Percentiles rank a stretch among this genome's conserved stretches.
phyloP scores from a whole-genome alignment of 768 basidiomycete species.

The Pleurotus tuoliensis region DNA sequence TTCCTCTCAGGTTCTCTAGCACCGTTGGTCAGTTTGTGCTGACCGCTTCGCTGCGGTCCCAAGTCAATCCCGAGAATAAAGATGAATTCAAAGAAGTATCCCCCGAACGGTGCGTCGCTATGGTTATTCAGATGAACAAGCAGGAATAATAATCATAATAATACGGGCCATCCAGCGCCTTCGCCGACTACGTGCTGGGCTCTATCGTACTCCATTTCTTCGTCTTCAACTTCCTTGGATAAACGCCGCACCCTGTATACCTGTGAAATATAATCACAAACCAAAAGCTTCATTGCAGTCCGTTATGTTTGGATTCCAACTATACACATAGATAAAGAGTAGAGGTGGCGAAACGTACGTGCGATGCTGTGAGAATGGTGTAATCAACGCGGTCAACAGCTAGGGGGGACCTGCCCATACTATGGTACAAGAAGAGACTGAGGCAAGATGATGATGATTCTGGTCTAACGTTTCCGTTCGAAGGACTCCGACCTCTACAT shows the following conservation, averaged over 20 bases:
- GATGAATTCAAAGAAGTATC: conserved; percentile 86
- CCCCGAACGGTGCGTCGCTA: conserved; percentile 74
- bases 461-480: conserved; percentile 45
- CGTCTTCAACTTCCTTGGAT: conserved; percentile 98
- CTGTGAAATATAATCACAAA: neutral
- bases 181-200: conserved; percentile 94
- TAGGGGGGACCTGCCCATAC: conserved; percentile 4
- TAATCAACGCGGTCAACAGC: neutral
- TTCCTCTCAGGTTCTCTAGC: conserved; percentile 71
- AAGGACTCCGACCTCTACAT: conserved; percentile 69
- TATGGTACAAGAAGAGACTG: conserved; percentile 8
- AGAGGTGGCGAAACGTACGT: neutral
- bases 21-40: conserved; percentile 97
- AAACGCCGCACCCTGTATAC: conserved; percentile 17
- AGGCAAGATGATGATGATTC: neutral
- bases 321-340: neutral
- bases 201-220: conserved; percentile 97
- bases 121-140: neutral
- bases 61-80: conserved; percentile 85
- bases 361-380: neutral
- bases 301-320: neutral
- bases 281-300: neutral
- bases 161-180: conserved; percentile 61
- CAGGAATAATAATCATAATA: no score
- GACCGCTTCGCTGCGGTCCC: conserved; percentile 85